These are phyloP conservation scores for Geotrichum histeridarum DNA, from an alignment of 1,139 yeast genomes.

Conservation along the genomic window DNA sequence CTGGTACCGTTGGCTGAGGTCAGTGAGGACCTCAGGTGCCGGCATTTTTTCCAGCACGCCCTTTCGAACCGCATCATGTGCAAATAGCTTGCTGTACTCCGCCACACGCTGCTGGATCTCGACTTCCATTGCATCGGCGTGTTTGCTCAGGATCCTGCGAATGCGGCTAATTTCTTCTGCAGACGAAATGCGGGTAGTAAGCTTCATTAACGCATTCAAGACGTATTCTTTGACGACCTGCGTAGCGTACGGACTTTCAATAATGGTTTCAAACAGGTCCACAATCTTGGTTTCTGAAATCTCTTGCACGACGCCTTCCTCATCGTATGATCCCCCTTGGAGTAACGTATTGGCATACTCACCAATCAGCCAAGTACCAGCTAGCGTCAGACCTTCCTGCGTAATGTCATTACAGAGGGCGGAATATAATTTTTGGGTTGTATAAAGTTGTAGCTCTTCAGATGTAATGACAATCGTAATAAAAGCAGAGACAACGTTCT, in stretches of 20 bases:
- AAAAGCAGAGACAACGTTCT: slow-evolving; percentile 70
- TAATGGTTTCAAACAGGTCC: slow-evolving; percentile 38
- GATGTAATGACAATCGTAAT: slow-evolving; percentile 67
- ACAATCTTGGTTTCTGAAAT: slow-evolving; percentile 35
- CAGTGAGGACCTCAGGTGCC: slow-evolving; percentile 65
- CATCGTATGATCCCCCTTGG: slow-evolving; percentile 42
- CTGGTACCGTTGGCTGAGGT: slow-evolving; percentile 42
- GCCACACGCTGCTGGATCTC: slow-evolving; percentile 84
- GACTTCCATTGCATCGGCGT: slow-evolving; percentile 58
- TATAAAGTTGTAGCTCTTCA: slow-evolving; percentile 51
- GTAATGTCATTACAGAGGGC: slow-evolving; percentile 49
- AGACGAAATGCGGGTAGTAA: slow-evolving; percentile 57
- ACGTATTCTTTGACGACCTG: slow-evolving; percentile 54
- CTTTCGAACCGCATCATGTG: slow-evolving; percentile 57
- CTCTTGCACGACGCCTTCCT: slow-evolving; percentile 38
- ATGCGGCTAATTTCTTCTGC: slow-evolving; percentile 49
- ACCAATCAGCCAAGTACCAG: slow-evolving; percentile 81
- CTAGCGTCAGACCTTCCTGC: slow-evolving; percentile 67
- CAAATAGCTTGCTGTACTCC: slow-evolving; percentile 65
- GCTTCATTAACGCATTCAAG: slow-evolving; percentile 69
- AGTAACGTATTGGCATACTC: slow-evolving; percentile 76
- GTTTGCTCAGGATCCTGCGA: slow-evolving; percentile 54
- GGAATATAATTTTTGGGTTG: slow-evolving; percentile 52
- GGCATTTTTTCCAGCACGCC: slow-evolving; percentile 89
- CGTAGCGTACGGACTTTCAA: slow-evolving; percentile 44